A percentile compares a stretch with the other conserved stretches of the same genome.
Evolutionary conservation across 352 stramenopile genomes (phyloP).

Genomic region (Phytopythium ostracodes): DNA sequence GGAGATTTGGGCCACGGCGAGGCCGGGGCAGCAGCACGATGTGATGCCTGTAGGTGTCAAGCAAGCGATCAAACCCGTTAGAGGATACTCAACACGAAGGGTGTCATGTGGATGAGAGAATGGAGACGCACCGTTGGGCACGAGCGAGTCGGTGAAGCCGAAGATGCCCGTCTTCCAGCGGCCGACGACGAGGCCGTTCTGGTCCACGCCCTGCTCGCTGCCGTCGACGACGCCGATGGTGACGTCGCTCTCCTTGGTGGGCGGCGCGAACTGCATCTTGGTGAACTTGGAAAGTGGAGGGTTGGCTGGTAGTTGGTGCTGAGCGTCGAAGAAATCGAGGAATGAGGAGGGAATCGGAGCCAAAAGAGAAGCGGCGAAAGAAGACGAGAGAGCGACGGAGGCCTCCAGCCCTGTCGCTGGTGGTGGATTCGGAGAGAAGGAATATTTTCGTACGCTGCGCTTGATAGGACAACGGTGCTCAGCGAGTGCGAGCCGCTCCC

Average conservation of each 20-base stretch:
- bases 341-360: conserved; percentile 17
- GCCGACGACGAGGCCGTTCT: conserved; percentile 67
- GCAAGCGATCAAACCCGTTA: conserved; percentile 4
- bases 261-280: conserved; percentile 55
- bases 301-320: conserved; percentile 9
- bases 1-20: conserved; percentile 61
- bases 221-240: conserved; percentile 31
- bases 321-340: conserved; percentile 18
- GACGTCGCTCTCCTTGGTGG: conserved; percentile 47
- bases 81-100: not conserved
- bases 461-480: not conserved
- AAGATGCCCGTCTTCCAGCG: conserved; percentile 76
- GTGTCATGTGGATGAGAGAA: not conserved
- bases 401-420: not conserved
- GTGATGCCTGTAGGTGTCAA: conserved; percentile 33
- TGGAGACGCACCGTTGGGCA: conserved; percentile 54
- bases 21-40: conserved; percentile 58
- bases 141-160: conserved; percentile 55
- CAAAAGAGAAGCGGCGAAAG: too few relatives aligned
- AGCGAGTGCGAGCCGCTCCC: not conserved
- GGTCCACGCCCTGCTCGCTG: conserved; percentile 40
- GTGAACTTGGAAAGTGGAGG: conserved; percentile 6
- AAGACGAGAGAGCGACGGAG: not conserved
- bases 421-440: not conserved
- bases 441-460: not conserved